Percentiles rank a stretch among this genome's conserved stretches.
These are phyloP conservation scores for Hanseniaspora lindneri DNA, from an alignment of 805 yeast genomes.

Conservation along the genomic window DNA sequence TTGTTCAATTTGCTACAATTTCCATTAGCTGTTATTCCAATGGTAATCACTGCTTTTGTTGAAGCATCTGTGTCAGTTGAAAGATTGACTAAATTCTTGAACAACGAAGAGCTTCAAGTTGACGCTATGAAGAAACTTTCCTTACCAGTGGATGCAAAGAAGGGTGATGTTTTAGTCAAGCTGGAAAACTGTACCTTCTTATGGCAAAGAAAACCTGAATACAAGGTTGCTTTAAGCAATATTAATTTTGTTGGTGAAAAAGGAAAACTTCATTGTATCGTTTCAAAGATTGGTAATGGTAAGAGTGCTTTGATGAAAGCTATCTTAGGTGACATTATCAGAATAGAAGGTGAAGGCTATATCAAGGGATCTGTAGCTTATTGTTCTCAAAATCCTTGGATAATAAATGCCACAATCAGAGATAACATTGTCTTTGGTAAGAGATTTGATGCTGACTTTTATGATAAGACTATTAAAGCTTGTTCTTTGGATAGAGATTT, in stretches of 20 bases:
- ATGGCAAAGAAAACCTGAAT: slow-evolving; percentile 63
- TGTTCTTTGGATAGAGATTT: slow-evolving; percentile 80
- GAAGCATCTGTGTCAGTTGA: slow-evolving; percentile 78
- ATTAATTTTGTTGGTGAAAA: slow-evolving; percentile 54
- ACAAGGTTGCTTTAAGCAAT: slow-evolving; percentile 54
- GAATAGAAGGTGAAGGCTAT: slow-evolving; percentile 57
- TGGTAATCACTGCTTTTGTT: slow-evolving; percentile 70
- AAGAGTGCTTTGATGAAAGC: slow-evolving; percentile 74
- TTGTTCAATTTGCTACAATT: slow-evolving; percentile 78
- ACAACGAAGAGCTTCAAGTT: slow-evolving; percentile 68
- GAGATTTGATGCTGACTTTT: slow-evolving; percentile 67
- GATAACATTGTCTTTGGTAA: slow-evolving; percentile 90
- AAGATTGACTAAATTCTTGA: slow-evolving; percentile 63
- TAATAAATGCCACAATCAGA: slow-evolving; percentile 83
- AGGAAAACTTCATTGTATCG: slow-evolving; percentile 73
- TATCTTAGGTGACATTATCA: slow-evolving; percentile 69
- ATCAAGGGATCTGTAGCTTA: slow-evolving; percentile 75
- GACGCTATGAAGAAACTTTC: slow-evolving; percentile 45
- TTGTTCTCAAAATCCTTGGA: slow-evolving; percentile 93
- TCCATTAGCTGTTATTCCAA: slow-evolving; percentile 88
- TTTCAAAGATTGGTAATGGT: slow-evolving; percentile 85
- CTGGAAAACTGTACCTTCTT: slow-evolving; percentile 59
- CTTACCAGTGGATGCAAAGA: slow-evolving; percentile 33
- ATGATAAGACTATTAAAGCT: slow-evolving; percentile 67
- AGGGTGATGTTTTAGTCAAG: slow-evolving; percentile 58